Base-by-base conservation (phyloP, 352 stramenopile genomes). In the Blastocystis sp. region DNA sequence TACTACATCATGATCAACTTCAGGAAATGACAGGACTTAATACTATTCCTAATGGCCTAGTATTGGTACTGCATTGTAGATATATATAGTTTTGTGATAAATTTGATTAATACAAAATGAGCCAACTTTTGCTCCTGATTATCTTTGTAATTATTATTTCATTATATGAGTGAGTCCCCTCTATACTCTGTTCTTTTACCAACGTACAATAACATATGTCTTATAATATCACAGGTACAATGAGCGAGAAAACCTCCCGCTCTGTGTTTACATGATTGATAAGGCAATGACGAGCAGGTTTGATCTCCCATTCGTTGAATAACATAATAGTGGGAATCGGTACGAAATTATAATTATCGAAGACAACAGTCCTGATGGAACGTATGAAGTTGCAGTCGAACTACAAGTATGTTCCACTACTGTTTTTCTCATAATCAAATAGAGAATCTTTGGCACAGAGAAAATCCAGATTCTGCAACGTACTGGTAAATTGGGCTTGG, bases 311-410 rank as follows among this genome's bases (percentile, higher is more conserved):
- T 43, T 13, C 7, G n/a, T 68, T 18, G 15, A 59, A 90, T 56
- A 63, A 47, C 29, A 0, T 41, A 15, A 18, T 89, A 97, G 94
- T 84, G 91, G 93, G 29, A 91, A 97, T 29, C 89, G 94, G 37
- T 98, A 97, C 91, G 96, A 98, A 93, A 96, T 99, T 79, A 93
- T 99, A 45, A 94, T 99, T 53, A 95, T 99, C 8, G 97, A 99
- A 87, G 97, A 99, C 91, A 98, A 96, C 87, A 98, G 94, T 87
- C 96, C 96, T 5, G 97, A 99, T 90, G 94, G 95, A 8, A 98
- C 97, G 11, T 91, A 98, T 37, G 93, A 97, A 80, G 95, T 98
- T 47, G 97, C 96, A 23, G 87, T 95, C 29, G 91, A 96, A 41
- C 90, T 97, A 89, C 94, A 92, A 73, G 91, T 92, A 87, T 63